Conservation (phyloP, 345 rosid genomes). For the Barbarea vulgaris region DNA sequence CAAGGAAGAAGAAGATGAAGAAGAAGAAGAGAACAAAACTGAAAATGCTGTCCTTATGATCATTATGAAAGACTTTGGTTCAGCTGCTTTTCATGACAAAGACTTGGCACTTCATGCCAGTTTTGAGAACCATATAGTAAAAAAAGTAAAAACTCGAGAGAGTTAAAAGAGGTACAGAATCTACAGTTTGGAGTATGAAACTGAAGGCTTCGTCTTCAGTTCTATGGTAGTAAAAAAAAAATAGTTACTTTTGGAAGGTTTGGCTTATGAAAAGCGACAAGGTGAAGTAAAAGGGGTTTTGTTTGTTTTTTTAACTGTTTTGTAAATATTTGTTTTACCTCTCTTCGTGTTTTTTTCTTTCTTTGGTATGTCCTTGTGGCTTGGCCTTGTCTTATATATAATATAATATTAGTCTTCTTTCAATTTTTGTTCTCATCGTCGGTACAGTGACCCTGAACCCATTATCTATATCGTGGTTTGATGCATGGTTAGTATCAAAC, state of each 20-base stretch:
- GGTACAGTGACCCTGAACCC: not conserved
- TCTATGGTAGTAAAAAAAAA: constrained; percentile 29
- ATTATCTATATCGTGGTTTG: not conserved
- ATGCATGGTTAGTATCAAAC: too few relatives aligned
- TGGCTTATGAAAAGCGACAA: constrained; percentile 41
- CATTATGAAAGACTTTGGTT: constrained; percentile 34
- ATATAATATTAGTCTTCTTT: constrained; percentile 29
- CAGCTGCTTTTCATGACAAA: constrained; percentile 53
- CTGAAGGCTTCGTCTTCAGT: constrained; percentile 27
- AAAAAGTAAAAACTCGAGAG: constrained; percentile 26
- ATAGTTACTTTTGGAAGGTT: constrained; percentile 40
- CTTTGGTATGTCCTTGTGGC: constrained; percentile 37
- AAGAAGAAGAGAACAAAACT: constrained; percentile 48
- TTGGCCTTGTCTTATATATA: constrained; percentile 46
- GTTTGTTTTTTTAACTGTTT: constrained; percentile 3
- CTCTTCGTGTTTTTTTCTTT: too few relatives aligned
- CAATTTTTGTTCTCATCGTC: not conserved
- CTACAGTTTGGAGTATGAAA: constrained; percentile 31
- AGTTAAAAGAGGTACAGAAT: constrained; percentile 14
- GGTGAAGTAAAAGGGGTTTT: constrained; percentile 34
- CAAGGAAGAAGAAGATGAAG: constrained; percentile 71
- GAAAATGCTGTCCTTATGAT: constrained; percentile 36
- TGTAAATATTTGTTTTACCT: too few relatives aligned
- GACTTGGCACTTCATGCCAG: constrained; percentile 99
- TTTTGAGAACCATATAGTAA: constrained; percentile 58